phyloP scores from a whole-genome alignment of 1,284 basidiomycete genomes.

The Porogramme epimiltina region DNA sequence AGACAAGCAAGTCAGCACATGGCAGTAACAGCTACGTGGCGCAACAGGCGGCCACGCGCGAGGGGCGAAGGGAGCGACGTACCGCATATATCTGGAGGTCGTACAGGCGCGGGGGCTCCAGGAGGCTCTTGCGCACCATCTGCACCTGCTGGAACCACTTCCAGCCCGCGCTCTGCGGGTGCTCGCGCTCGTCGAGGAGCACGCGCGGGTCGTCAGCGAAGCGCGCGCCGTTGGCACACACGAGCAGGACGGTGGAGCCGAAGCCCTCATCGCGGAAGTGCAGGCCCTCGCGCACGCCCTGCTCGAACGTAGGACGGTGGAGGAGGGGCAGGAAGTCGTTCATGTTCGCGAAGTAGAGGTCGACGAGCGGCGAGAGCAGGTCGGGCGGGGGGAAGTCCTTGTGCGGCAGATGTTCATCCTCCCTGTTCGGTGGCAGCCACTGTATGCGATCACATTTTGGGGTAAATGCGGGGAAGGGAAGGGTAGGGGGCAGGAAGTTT shows the following conservation, averaged over 20 bases:
- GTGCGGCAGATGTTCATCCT: too few relatives aligned
- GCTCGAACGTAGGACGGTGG: constrained; percentile 75
- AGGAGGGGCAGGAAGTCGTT: constrained; percentile 73
- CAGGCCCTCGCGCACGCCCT: constrained; percentile 50
- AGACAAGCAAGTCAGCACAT: too few relatives aligned
- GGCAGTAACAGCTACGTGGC: too few relatives aligned
- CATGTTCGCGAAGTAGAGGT: constrained; percentile 66
- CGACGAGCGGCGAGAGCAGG: constrained; percentile 60
- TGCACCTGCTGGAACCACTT: constrained; percentile 68
- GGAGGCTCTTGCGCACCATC: constrained; percentile 55
- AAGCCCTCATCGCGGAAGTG: constrained; percentile 66
- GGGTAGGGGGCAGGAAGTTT: neutral
- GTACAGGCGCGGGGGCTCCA: constrained; percentile 58
- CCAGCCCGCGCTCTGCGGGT: constrained; percentile 59
- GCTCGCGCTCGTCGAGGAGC: constrained; percentile 42
- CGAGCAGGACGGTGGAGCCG: constrained; percentile 66
- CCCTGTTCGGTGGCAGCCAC: too few relatives aligned
- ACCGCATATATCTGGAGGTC: constrained; percentile 67
- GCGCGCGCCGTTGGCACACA: constrained; percentile 67
- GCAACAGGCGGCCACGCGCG: too few relatives aligned
- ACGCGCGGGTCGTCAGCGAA: constrained; percentile 24
- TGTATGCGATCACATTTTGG: too few relatives aligned
- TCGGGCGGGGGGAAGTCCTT: constrained; percentile 50
- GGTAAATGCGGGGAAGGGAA: neutral
- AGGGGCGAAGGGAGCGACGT: constrained; percentile 7